Percentiles rank a stretch among this genome's conserved stretches.
Evolutionary conservation across 129 eudicot species (phyloP).

Genomic region (Lactuca saligna): DNA sequence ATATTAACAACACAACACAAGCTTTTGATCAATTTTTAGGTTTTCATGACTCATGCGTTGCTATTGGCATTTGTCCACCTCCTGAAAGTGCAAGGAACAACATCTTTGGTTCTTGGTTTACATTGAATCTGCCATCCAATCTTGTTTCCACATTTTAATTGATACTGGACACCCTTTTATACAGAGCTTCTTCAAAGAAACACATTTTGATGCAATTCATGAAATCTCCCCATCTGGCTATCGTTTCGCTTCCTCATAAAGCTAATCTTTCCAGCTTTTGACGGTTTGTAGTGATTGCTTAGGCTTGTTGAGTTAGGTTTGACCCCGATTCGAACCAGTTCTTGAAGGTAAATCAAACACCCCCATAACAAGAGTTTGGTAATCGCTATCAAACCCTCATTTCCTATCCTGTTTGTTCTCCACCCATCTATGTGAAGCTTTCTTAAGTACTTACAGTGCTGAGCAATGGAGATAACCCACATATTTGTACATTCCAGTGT

Average conservation of each 20-base stretch:
- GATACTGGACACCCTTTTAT: conserved; percentile 22
- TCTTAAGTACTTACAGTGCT: conserved; percentile 15
- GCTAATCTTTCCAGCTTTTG: conserved; percentile 24
- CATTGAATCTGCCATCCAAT: too few relatives aligned
- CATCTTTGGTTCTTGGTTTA: too few relatives aligned
- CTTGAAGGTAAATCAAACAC: conserved; percentile 8
- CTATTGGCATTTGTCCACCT: too few relatives aligned
- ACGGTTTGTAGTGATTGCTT: conserved; percentile 23
- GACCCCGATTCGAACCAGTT: conserved; percentile 24
- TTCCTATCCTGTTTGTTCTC: conserved; percentile 2
- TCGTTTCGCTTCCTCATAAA: conserved; percentile 13
- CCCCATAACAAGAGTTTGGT: background rate
- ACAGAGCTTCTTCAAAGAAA: conserved; percentile 29
- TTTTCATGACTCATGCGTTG: too few relatives aligned
- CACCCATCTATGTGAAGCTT: conserved; percentile 20
- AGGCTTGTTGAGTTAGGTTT: conserved; percentile 5
- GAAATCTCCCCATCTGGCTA: conserved; percentile 25
- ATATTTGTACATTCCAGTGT: background rate
- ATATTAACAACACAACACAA: too few relatives aligned
- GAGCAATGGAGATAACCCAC: conserved; percentile 1
- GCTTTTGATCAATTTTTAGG: too few relatives aligned
- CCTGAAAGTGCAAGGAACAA: background rate
- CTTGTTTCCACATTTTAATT: conserved; percentile 21
- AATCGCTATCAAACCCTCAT: conserved; percentile 19
- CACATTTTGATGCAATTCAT: conserved; percentile 25